Base-by-base conservation (phyloP, 2,329 filamentous ascomycete genomes). In the Diaporthe eres region DNA sequence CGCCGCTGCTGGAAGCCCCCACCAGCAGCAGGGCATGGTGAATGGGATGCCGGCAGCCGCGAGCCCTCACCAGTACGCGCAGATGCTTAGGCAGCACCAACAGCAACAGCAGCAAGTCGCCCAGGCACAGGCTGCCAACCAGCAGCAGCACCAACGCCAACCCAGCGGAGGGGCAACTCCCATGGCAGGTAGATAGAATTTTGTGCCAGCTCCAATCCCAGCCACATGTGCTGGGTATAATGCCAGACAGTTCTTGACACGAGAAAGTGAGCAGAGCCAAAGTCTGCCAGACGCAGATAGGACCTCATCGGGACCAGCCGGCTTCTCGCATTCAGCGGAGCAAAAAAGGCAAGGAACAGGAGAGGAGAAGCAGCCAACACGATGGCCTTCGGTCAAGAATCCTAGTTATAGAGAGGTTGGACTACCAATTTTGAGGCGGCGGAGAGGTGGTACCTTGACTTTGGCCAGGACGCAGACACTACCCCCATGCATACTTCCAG, bases 51-150 rank as follows among this genome's bases (percentile, higher is more conserved):
- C 86, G 1, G 84, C 85, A 25, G 88, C 87, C 0, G 85, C 86
- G 1, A 90, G 88, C 74, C 90, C 90, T 39, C 89, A 91, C 55
- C 90, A 92, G 77, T 91, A 92, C 79, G 90, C 90, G 1, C 89
- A 90, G 74, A 83, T 91, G 47, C 85, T 92, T 12, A 84, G 90
- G 60, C 89, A 90, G 53, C 90, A 91, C 78, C 90, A 91, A 77
- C 42, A 44, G 17, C 42, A 90, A 77, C 85, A 86, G 39, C 87
- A 87, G 75, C 80, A 80, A 51, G 79, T 71, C 19, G 68, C 60
- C 22, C 76, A 79, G 44, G 47, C 58, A 25, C 70, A 55, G 17
- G 80, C 78, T 5, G 79, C 78, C 4, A 80, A 76, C 72, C 82
- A 80, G 42, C 83, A 74, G 12, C 74, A 60, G 60, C 74, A 77